phyloP scores from a whole-genome alignment of 371 early-diverging fungal genomes.

The Blastocladiella emersonii region DNA sequence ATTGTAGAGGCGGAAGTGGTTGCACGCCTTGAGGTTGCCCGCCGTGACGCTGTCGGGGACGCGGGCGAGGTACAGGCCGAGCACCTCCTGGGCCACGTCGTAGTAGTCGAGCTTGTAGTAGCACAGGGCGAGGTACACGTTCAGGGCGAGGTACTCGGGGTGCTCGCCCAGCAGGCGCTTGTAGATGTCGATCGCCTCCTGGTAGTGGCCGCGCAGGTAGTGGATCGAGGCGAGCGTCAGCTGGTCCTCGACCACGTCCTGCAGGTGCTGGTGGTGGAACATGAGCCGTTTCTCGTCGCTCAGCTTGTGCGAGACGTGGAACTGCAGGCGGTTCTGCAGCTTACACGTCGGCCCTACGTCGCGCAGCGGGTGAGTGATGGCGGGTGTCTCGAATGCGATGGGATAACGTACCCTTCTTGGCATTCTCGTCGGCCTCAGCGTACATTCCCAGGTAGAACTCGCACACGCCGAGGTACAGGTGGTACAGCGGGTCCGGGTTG shows the following conservation, averaged over 20 bases:
- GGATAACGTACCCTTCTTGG: slow-evolving; percentile 21
- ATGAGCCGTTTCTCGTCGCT: slow-evolving; percentile 40
- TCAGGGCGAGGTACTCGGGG: slow-evolving; percentile 33
- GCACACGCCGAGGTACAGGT: slow-evolving; percentile 27
- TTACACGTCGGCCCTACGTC: slow-evolving; percentile 28
- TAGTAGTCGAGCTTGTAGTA: slow-evolving; percentile 44
- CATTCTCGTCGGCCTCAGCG: slow-evolving; percentile 33
- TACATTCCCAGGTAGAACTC: slow-evolving; percentile 39
- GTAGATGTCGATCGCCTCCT: slow-evolving; percentile 44
- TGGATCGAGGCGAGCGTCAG: slow-evolving; percentile 37
- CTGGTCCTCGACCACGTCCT: slow-evolving; percentile 42
- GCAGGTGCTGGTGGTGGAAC: slow-evolving; percentile 37
- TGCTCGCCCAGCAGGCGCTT: slow-evolving; percentile 35
- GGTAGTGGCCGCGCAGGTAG: slow-evolving; percentile 42
- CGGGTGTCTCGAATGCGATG: background rate
- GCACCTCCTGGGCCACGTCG: slow-evolving; percentile 40
- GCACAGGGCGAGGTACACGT: slow-evolving; percentile 43
- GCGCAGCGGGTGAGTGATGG: background rate
- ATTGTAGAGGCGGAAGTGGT: slow-evolving; percentile 37
- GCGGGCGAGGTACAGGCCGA: slow-evolving; percentile 30
- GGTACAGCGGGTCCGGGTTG: slow-evolving; percentile 20
- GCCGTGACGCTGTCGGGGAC: slow-evolving; percentile 34
- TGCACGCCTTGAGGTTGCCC: slow-evolving; percentile 38
- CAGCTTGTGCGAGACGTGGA: slow-evolving; percentile 39
- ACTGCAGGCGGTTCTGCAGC: slow-evolving; percentile 35